Base-by-base conservation (phyloP, 2,329 filamentous ascomycete species). In the Aspergillus hortae region DNA sequence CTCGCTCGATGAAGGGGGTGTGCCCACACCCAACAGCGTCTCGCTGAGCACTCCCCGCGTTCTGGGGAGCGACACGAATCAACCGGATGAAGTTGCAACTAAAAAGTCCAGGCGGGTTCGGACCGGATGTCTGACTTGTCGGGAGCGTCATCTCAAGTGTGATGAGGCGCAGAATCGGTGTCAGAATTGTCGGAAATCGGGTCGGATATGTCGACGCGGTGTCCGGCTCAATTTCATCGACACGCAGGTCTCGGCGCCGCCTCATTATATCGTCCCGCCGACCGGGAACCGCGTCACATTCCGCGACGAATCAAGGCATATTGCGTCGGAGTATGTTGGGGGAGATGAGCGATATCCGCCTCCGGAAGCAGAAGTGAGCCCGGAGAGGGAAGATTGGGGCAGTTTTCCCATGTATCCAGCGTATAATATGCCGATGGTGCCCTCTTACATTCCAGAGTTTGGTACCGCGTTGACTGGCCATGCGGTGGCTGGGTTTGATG, bases 201-300 rank as follows among this genome's bases (percentile, higher is more conserved):
- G 85, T 64, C 80, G 92, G 46, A 78, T 86, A 52, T 97, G 92
- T 76, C 91, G 92, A 68, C 84, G 91, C 61, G 92, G 92, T 15
- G 79, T 96, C 46, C 83, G 90, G 35, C 77, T 97, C 38, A 96
- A 96, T 73, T 97, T 96, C 64, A 91, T 96, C 60, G 91, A 96
- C 66, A 88, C 87, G 3, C 86, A 87, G 56, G 85, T 87, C 51
- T 84, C 88, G 63, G 75, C 78, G 46, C 89, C 87, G 48, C 86
- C 84, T 10, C 80, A 81, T 57, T 61, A 69, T 45, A 74, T 88
- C 21, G 77, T 80, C 4, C 80, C 79, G 2, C 81, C 83, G 1
- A 74, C 79, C 1, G 86, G 89, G 47, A 90, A 87, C 81, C 65
- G 67, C 81, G 84, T 96, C 12, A 80, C 83, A 48, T 96, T 97